phyloP scores from a whole-genome alignment of 495 filamentous ascomycete genomes.

The Talaromyces nanjingensis region DNA sequence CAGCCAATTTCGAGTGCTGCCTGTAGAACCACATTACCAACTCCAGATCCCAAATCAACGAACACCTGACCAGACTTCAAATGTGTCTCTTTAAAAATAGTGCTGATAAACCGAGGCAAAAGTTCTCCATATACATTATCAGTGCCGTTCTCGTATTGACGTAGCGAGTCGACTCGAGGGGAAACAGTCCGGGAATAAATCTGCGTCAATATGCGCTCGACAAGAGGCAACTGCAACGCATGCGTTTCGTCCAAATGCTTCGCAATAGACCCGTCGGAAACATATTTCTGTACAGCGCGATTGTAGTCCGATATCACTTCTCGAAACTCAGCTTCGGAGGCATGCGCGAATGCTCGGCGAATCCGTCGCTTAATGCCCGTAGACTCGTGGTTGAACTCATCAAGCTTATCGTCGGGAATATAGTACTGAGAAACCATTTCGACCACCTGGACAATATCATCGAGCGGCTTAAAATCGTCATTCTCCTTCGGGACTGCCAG shows the following conservation, averaged over 20 bases:
- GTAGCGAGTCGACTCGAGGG: conserved; percentile 71
- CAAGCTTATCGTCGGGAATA: conserved; percentile 56
- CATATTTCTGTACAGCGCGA: conserved; percentile 48
- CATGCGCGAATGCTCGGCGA: conserved; percentile 56
- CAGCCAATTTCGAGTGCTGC: conserved; percentile 90
- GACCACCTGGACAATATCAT: conserved; percentile 77
- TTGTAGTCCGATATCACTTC: conserved; percentile 72
- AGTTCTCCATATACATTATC: conserved; percentile 95
- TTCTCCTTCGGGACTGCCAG: conserved; percentile 68
- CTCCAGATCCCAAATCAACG: conserved; percentile 89
- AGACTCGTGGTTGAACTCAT: conserved; percentile 63
- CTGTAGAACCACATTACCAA: conserved; percentile 91
- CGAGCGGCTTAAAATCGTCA: conserved; percentile 73
- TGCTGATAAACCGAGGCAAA: conserved; percentile 72
- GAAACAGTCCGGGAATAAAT: conserved; percentile 89
- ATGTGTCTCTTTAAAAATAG: conserved; percentile 69
- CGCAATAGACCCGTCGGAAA: conserved; percentile 58
- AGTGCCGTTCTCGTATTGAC: conserved; percentile 76
- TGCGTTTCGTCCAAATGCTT: conserved; percentile 60
- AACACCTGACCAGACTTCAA: conserved; percentile 78
- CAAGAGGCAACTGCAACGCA: conserved; percentile 57
- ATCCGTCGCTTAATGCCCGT: conserved; percentile 66
- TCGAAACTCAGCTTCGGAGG: conserved; percentile 60
- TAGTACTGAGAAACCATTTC: conserved; percentile 67
- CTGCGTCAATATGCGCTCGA: conserved; percentile 78